Conservation (phyloP, 2,329 filamentous ascomycete genomes). For the Didymella pomorum region DNA sequence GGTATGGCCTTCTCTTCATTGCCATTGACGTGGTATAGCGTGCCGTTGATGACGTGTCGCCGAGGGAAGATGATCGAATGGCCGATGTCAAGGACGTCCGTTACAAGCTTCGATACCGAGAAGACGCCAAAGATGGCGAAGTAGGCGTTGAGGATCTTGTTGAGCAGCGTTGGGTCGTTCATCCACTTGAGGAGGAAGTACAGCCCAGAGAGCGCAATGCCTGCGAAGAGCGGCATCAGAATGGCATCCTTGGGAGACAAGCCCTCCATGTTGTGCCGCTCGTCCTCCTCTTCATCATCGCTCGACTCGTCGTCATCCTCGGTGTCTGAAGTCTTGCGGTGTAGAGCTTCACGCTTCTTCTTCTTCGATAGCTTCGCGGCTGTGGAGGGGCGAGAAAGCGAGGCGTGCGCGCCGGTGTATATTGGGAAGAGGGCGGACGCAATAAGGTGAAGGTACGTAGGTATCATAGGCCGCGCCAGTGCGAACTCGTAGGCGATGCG, state of each 20-base stretch:
- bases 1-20: constrained; percentile 44
- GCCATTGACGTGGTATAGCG: constrained; percentile 59
- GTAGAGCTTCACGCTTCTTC: constrained; percentile 53
- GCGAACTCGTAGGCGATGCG: constrained; percentile 55
- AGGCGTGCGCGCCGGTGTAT: constrained; percentile 84
- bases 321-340: constrained; percentile 22
- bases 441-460: constrained; percentile 68
- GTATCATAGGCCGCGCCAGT: constrained; percentile 53
- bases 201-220: constrained; percentile 72
- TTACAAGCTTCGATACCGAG: constrained; percentile 75
- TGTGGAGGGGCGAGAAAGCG: constrained; percentile 81
- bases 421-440: constrained; percentile 81
- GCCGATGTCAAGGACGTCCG: constrained; percentile 72
- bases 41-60: constrained; percentile 66
- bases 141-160: constrained; percentile 83
- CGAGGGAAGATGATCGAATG: constrained; percentile 76
- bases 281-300: constrained; percentile 59
- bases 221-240: constrained; percentile 82
- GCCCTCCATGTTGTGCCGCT: constrained; percentile 69
- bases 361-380: constrained; percentile 68
- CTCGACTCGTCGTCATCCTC: constrained; percentile 31
- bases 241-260: constrained; percentile 81
- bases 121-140: constrained; percentile 82
- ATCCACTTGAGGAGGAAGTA: constrained; percentile 93
- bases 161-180: constrained; percentile 80